These are phyloP conservation scores for Ceratobasidium sp. DNA, from an alignment of 1,284 basidiomycete genomes.

Conservation along the genomic window DNA sequence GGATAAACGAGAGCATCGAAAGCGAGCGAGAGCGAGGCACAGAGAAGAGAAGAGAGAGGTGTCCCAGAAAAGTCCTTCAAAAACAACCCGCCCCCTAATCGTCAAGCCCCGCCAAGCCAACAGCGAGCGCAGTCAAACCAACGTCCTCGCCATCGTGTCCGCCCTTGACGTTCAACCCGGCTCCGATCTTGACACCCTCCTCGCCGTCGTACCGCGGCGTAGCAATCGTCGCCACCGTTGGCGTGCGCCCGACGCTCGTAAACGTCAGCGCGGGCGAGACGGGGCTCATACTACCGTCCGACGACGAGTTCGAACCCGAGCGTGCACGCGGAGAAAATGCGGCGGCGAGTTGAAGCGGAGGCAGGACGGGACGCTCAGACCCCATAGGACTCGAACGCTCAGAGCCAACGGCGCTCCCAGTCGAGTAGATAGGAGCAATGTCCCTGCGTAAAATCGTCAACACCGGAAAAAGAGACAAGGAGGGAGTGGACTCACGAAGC, in stretches of 20 bases:
- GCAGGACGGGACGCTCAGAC: not conserved
- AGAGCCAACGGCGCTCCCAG: not conserved
- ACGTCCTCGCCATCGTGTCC: not conserved
- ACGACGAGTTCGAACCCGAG: not conserved
- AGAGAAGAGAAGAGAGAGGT: constrained; percentile 1
- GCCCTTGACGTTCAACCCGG: constrained; percentile 13
- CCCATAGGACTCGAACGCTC: constrained; percentile 29
- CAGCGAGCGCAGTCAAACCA: constrained; percentile 16
- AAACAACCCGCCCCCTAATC: not conserved
- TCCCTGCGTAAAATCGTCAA: too few species aligned
- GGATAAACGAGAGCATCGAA: not conserved
- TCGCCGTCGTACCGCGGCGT: constrained; percentile 33
- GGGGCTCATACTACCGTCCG: constrained; percentile 30
- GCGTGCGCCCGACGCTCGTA: constrained; percentile 31
- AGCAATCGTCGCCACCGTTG: constrained; percentile 29
- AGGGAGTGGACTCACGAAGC: not conserved
- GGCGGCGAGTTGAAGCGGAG: constrained; percentile 19
- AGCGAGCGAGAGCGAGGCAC: constrained; percentile 8
- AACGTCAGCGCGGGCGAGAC: constrained; percentile 36
- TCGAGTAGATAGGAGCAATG: constrained; percentile 19
- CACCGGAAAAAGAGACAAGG: too few species aligned
- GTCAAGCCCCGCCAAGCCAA: constrained; percentile 33
- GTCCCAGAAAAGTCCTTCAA: not conserved
- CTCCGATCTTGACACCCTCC: not conserved
- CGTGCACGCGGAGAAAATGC: constrained; percentile 30